Base-by-base conservation (phyloP, 192 early-diverging fungal genomes). In the Lobulomyces angularis region DNA sequence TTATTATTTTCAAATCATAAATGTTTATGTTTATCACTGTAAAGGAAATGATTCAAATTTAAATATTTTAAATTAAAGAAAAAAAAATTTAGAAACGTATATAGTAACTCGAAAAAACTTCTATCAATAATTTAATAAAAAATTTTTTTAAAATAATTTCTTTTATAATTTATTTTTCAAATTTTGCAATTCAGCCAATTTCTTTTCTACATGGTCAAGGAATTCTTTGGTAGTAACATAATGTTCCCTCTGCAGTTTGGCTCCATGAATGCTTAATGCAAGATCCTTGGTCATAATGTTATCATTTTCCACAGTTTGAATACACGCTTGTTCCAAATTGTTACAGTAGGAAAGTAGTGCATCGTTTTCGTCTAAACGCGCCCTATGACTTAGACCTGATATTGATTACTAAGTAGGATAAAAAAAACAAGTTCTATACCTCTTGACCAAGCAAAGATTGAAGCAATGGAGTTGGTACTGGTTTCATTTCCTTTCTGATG, bases 211-310 rank as follows among this genome's bases (percentile, higher is more conserved):
- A 43, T 80, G 75, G 35, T 83, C 73, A 50, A 97, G 71, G 71
- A 91, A 93, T 46, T 86, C 82, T 38, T 81, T 62, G 22, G 84
- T 83, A 59, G 77, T 88, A 40, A 87, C 81, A 50, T 89, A 97
- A 51, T 92, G 82, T 17, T 80, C 65, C 14, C 83, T 71, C 40
- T 82, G 81, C 43, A 80, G 50, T 33, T 51, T 67, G 14, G 2
- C 27, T 52, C 87, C 90, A 48, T 97, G 81, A 53, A 97, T 97
- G 27, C 88, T 71, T 56, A 97, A 66, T 20, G 93, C 90, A 45
- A 97, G 62, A 59, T 97, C 93, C 80, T 97, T 97, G 61, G 93
- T 97, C 93, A 97, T 97, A 37, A 84, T 63, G 14, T 77, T 73
- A 27, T 68, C 71, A 47, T 72, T 67, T 41, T 86, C 75, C 46